A percentile compares a stretch with the other conserved stretches of the same genome.
Conservation (phyloP, 2,329 filamentous ascomycete species). For the Fonsecaea pugnacius region DNA sequence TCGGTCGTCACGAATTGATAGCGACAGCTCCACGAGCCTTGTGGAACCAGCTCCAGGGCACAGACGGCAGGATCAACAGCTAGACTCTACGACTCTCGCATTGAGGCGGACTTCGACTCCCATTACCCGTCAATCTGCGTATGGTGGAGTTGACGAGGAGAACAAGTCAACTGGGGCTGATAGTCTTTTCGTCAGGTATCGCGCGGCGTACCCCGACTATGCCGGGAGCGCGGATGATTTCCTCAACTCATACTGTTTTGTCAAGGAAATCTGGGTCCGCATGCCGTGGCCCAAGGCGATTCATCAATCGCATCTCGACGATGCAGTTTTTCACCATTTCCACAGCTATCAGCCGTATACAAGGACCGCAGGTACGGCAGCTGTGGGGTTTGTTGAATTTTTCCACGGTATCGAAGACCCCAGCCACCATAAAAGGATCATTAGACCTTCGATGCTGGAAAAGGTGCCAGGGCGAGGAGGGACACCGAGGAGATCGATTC, state of each 20-base stretch:
- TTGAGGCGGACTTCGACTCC: slow-evolving; percentile 17
- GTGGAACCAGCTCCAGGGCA: neutral
- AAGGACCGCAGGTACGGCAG: slow-evolving; percentile 38
- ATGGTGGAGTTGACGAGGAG: neutral
- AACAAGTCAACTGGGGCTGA: neutral
- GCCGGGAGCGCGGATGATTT: slow-evolving; percentile 47
- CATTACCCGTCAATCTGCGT: slow-evolving; percentile 20
- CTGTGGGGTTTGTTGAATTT: slow-evolving; percentile 46
- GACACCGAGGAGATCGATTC: neutral
- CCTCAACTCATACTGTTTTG: slow-evolving; percentile 43
- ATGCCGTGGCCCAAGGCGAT: slow-evolving; percentile 39
- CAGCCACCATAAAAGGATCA: slow-evolving; percentile 20
- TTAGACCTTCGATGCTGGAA: slow-evolving; percentile 10
- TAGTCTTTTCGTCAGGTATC: slow-evolving; percentile 45
- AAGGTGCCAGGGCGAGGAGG: neutral
- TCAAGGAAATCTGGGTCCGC: slow-evolving; percentile 41
- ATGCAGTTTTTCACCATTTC: slow-evolving; percentile 50
- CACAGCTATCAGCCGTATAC: slow-evolving; percentile 46
- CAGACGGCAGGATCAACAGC: neutral
- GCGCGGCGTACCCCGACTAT: slow-evolving; percentile 47
- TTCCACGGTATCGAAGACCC: slow-evolving; percentile 39
- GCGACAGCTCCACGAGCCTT: neutral
- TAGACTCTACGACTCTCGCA: neutral
- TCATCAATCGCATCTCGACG: slow-evolving; percentile 51
- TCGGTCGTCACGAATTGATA: neutral